Conservation (phyloP, 2,329 filamentous ascomycete species). For the Sclerotinia glacialis region DNA sequence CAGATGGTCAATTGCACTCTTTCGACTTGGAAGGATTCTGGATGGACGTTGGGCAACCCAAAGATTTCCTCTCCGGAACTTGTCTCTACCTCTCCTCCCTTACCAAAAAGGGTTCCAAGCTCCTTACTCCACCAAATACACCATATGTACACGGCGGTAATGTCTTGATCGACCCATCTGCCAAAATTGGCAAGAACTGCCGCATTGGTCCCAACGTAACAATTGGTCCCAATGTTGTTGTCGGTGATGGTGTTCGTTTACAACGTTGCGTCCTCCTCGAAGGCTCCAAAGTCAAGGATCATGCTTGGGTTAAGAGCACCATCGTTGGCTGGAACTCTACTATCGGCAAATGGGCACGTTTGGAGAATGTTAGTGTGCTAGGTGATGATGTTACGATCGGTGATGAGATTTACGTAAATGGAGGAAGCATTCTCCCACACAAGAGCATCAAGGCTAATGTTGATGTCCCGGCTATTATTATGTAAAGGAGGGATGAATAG, state of each 20-base stretch:
- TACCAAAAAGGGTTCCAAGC: slow-evolving; percentile 83
- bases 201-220: slow-evolving; percentile 96
- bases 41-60: slow-evolving; percentile 99
- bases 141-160: slow-evolving; percentile 89
- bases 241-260: slow-evolving; percentile 90
- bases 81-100: slow-evolving; percentile 94
- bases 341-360: slow-evolving; percentile 89
- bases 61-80: slow-evolving; percentile 95
- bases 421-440: slow-evolving; percentile 89
- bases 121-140: slow-evolving; percentile 70
- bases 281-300: slow-evolving; percentile 94
- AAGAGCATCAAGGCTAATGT: slow-evolving; percentile 99
- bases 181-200: slow-evolving; percentile 98
- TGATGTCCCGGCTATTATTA: slow-evolving; percentile 70
- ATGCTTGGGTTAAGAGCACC: slow-evolving; percentile 98
- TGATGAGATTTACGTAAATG: slow-evolving; percentile 98
- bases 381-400: slow-evolving; percentile 97
- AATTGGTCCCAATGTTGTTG: slow-evolving; percentile 86
- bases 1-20: slow-evolving; percentile 86
- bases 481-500: slow-evolving; percentile 46
- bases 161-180: slow-evolving; percentile 88
- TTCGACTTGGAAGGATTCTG: slow-evolving; percentile 97
- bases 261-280: slow-evolving; percentile 88
- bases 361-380: slow-evolving; percentile 97
- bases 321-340: slow-evolving; percentile 98